Percentiles rank a stretch among this genome's conserved stretches.
phyloP scores from a whole-genome alignment of 2,329 filamentous ascomycete genomes.

The Sarocladium oryzae region DNA sequence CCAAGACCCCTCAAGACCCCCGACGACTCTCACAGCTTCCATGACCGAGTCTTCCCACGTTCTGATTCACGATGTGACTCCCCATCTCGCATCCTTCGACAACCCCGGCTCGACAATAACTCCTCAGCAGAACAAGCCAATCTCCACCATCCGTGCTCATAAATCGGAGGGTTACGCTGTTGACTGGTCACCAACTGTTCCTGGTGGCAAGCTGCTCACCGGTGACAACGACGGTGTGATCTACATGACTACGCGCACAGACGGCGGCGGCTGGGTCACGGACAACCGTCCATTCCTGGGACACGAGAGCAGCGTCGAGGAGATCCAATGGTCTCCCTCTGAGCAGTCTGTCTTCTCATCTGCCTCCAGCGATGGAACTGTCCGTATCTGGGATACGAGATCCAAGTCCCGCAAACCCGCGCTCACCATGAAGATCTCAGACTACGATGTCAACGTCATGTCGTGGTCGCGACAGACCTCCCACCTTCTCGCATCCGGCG shows the following conservation, averaged over 20 bases:
- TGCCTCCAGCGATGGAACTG: conserved; percentile 85
- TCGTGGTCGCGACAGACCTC: conserved; percentile 87
- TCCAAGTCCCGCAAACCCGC: conserved; percentile 87
- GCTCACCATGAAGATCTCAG: conserved; percentile 76
- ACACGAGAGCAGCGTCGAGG: conserved; percentile 81
- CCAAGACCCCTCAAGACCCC: conserved; percentile 61
- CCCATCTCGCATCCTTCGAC: conserved; percentile 84
- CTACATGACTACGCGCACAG: conserved; percentile 78
- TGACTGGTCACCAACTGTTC: conserved; percentile 82
- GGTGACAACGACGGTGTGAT: conserved; percentile 89
- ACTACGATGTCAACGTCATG: conserved; percentile 90
- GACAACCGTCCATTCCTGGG: conserved; percentile 78
- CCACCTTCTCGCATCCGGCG: conserved; percentile 85
- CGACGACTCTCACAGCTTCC: conserved; percentile 77
- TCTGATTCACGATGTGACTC: conserved; percentile 89
- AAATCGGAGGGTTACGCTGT: conserved; percentile 90
- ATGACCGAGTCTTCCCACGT: conserved; percentile 89
- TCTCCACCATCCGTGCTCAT: conserved; percentile 84
- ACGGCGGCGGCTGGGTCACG: conserved; percentile 83
- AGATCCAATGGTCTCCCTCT: conserved; percentile 92
- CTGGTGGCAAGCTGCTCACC: conserved; percentile 79
- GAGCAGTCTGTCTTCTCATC: conserved; percentile 94
- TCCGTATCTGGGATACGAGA: conserved; percentile 92
- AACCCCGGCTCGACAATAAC: conserved; percentile 76
- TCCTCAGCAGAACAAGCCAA: conserved; percentile 78